These are phyloP conservation scores for Arthrobotrys conoides DNA, from an alignment of 2,329 filamentous ascomycete genomes.

Conservation along the genomic window DNA sequence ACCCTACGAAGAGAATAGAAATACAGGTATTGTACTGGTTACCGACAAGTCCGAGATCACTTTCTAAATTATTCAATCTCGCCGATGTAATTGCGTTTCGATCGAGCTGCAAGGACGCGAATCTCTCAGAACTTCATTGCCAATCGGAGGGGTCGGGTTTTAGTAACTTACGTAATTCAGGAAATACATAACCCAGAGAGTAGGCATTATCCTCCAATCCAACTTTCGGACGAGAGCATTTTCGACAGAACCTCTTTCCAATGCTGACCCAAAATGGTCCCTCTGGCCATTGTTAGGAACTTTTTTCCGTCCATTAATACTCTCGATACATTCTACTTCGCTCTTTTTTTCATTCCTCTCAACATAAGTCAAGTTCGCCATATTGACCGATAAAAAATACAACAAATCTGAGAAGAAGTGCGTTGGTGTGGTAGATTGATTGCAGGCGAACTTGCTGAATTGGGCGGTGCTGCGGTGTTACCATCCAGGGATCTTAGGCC, in stretches of 20 bases:
- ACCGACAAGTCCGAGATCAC: conserved; percentile 73
- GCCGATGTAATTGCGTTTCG: conserved; percentile 79
- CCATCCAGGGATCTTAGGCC: conserved; percentile 36
- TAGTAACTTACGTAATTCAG: conserved; percentile 66
- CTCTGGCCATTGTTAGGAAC: conserved; percentile 21
- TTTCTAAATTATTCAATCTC: conserved; percentile 75
- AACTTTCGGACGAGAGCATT: conserved; percentile 72
- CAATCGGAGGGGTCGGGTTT: neutral
- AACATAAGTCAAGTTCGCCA: conserved; percentile 45
- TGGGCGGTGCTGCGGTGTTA: conserved; percentile 36
- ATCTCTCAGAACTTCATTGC: neutral
- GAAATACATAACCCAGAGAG: conserved; percentile 68
- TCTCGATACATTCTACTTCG: conserved; percentile 42
- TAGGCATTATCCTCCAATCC: conserved; percentile 67
- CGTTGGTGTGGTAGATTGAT: conserved; percentile 38
- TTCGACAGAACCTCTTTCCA: conserved; percentile 71
- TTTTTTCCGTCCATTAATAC: conserved; percentile 34
- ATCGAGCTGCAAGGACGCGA: conserved; percentile 68
- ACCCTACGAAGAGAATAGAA: conserved; percentile 75
- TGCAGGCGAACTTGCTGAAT: conserved; percentile 29
- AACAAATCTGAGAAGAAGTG: conserved; percentile 35
- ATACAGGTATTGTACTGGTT: conserved; percentile 76
- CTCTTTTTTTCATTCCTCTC: conserved; percentile 41
- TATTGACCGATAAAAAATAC: conserved; percentile 23
- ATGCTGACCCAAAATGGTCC: conserved; percentile 50